These are phyloP conservation scores for Trichoderma sp. DNA, from an alignment of 2,329 filamentous ascomycete species.

Conservation along the genomic window DNA sequence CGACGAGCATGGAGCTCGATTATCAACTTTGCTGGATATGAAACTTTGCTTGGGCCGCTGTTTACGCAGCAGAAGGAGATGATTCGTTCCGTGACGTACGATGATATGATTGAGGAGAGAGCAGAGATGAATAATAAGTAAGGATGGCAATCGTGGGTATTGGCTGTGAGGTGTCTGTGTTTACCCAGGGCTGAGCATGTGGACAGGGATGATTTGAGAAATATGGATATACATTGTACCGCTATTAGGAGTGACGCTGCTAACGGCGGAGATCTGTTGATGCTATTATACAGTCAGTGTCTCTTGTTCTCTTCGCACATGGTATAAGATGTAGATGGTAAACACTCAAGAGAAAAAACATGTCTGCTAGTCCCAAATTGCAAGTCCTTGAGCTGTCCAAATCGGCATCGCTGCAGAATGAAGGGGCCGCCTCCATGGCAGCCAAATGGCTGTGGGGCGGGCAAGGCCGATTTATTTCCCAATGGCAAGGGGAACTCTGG, in stretches of 20 bases:
- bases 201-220: background rate
- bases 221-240: background rate
- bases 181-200: background rate
- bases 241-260: background rate
- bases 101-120: background rate
- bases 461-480: slow-evolving; percentile 10
- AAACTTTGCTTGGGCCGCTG: background rate
- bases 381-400: background rate
- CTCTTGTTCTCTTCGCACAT: background rate
- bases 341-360: background rate
- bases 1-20: background rate
- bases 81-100: background rate
- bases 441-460: background rate
- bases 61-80: background rate
- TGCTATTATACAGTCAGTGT: background rate
- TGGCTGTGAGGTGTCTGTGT: background rate
- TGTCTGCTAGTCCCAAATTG: background rate
- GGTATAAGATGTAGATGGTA: background rate
- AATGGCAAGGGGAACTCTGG: slow-evolving; percentile 1
- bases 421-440: slow-evolving; percentile 4
- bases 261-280: background rate
- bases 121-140: background rate
- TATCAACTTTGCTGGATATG: background rate
- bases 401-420: background rate
- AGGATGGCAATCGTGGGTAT: background rate